Percentiles rank a stretch among this genome's conserved stretches.
Conservation (phyloP, 2,329 filamentous ascomycete species). For the Colletotrichum plurivorum region DNA sequence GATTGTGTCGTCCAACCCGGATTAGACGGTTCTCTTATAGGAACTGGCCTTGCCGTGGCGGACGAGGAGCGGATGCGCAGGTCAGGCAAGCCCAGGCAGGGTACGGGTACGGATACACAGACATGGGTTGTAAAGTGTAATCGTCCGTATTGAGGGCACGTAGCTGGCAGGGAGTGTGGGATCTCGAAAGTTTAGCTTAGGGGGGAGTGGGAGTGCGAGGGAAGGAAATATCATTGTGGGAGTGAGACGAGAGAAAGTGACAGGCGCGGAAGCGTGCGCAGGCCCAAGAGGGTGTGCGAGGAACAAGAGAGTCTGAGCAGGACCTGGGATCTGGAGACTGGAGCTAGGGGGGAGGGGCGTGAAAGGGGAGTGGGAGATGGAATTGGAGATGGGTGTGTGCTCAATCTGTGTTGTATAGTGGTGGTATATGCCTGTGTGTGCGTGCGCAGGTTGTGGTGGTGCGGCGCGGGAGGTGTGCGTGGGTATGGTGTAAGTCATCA, state of each 20-base stretch:
- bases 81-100: conserved; percentile 19
- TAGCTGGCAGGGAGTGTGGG: conserved; percentile 29
- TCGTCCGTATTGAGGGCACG: conserved; percentile 30
- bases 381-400: conserved; percentile 28
- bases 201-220: background rate
- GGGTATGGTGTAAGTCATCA: conserved; percentile 31
- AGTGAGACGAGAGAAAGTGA: conserved; percentile 25
- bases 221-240: conserved; percentile 8
- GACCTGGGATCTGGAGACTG: conserved; percentile 16
- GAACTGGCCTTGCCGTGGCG: conserved; percentile 31
- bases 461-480: conserved; percentile 43
- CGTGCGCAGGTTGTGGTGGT: conserved; percentile 28
- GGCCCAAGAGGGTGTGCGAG: conserved; percentile 11
- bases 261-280: conserved; percentile 22
- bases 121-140: conserved; percentile 39
- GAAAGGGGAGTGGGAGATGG: conserved; percentile 34
- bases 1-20: conserved; percentile 25
- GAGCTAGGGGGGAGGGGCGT: conserved; percentile 8
- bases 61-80: conserved; percentile 34
- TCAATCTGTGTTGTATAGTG: conserved; percentile 14
- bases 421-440: conserved; percentile 36
- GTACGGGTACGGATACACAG: conserved; percentile 38
- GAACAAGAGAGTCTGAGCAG: conserved; percentile 3
- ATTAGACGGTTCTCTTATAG: conserved; percentile 39
- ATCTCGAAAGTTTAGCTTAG: conserved; percentile 12